phyloP scores from a whole-genome alignment of 2,329 filamentous ascomycete genomes.

The Fusarium sororula region DNA sequence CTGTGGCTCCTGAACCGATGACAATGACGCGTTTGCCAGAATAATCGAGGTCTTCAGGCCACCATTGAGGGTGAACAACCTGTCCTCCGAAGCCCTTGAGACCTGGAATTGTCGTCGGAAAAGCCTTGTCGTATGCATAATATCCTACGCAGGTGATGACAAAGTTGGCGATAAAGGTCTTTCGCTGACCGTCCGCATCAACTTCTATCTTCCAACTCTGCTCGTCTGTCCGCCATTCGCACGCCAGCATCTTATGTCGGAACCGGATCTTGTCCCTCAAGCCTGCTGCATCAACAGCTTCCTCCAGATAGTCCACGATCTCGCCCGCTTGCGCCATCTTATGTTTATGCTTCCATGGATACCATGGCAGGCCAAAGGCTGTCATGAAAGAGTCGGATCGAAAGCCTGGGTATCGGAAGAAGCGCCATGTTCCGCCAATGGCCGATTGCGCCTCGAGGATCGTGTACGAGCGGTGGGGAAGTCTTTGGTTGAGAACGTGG shows the following conservation, averaged over 20 bases:
- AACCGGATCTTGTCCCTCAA: conserved; percentile 65
- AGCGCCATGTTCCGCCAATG: conserved; percentile 80
- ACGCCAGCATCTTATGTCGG: conserved; percentile 56
- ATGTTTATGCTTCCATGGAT: conserved; percentile 69
- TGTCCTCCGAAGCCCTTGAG: conserved; percentile 72
- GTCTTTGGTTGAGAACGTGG: conserved; percentile 68
- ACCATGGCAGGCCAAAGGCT: conserved; percentile 74
- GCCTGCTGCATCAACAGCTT: conserved; percentile 59
- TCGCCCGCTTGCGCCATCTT: conserved; percentile 61
- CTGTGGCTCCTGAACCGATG: conserved; percentile 82
- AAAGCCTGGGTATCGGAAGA: conserved; percentile 81
- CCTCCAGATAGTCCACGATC: conserved; percentile 64
- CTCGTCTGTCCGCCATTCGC: conserved; percentile 64
- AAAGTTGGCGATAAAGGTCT: conserved; percentile 59
- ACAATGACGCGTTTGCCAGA: conserved; percentile 73
- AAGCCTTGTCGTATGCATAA: conserved; percentile 74
- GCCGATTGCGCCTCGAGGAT: conserved; percentile 73
- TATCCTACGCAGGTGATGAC: conserved; percentile 71
- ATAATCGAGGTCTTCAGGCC: conserved; percentile 75
- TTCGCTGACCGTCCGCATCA: conserved; percentile 41
- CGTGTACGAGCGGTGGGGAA: conserved; percentile 66
- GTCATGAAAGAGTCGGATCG: conserved; percentile 71
- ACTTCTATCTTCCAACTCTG: conserved; percentile 65
- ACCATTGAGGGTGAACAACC: conserved; percentile 78
- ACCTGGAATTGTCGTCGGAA: conserved; percentile 70